Percentiles rank a stretch among this genome's conserved stretches.
Evolutionary conservation across 192 early-diverging fungal genomes (phyloP).

Genomic region (Linnemannia schmuckeri): DNA sequence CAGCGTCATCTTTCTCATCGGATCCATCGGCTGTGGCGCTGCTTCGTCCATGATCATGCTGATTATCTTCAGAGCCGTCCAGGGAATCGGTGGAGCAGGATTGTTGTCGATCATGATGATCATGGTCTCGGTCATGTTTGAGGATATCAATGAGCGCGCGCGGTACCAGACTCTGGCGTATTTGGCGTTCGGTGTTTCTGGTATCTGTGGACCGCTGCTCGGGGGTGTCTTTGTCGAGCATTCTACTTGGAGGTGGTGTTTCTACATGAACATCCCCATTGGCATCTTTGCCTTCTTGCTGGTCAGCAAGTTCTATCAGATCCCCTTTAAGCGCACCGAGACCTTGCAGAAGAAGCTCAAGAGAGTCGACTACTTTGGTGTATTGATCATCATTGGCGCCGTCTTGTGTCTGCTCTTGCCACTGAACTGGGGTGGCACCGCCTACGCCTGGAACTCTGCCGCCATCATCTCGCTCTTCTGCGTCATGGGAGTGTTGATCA

Average conservation of each 20-base stretch:
- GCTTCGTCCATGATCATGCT: slow-evolving; percentile 65
- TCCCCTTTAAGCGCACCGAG: slow-evolving; percentile 62
- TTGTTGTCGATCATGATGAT: slow-evolving; percentile 82
- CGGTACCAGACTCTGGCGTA: slow-evolving; percentile 85
- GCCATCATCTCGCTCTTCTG: slow-evolving; percentile 69
- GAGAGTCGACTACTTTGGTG: slow-evolving; percentile 78
- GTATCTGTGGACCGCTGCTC: slow-evolving; percentile 83
- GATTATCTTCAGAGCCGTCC: slow-evolving; percentile 80
- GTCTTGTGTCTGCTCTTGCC: slow-evolving; percentile 75
- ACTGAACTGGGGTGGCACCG: slow-evolving; percentile 77
- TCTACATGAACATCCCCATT: slow-evolving; percentile 88
- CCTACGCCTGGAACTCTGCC: slow-evolving; percentile 75
- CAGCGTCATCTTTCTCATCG: slow-evolving; percentile 45
- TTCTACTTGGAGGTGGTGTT: slow-evolving; percentile 78
- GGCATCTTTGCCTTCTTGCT: slow-evolving; percentile 70
- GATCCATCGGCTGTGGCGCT: slow-evolving; percentile 61
- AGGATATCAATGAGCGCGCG: slow-evolving; percentile 81
- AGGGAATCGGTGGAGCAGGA: slow-evolving; percentile 85
- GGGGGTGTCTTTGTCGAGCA: slow-evolving; percentile 88
- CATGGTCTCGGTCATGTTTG: slow-evolving; percentile 85
- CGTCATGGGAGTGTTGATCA: slow-evolving; percentile 59
- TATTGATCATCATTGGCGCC: slow-evolving; percentile 55
- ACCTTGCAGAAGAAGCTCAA: slow-evolving; percentile 66
- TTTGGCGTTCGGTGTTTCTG: slow-evolving; percentile 79
- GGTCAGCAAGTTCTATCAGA: slow-evolving; percentile 66